Base-by-base conservation (phyloP, 805 yeast species). In the Pichia scutulata region DNA sequence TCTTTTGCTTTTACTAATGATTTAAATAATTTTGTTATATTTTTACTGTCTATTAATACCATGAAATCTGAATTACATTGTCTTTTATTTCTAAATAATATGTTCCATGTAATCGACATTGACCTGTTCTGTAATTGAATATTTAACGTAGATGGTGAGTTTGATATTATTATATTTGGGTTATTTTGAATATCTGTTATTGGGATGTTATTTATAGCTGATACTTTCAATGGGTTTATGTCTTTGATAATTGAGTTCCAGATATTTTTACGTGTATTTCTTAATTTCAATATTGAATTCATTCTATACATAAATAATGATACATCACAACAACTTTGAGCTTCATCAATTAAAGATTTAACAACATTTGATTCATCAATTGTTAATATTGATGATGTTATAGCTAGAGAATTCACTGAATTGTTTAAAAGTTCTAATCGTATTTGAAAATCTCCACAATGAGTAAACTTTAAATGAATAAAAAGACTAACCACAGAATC, bases 21-120 rank as follows among this genome's bases (percentile, higher is more conserved):
- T 9, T 39, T 49, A 19, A 42, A 47, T 14, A 54, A 39, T 23
- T 41, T 39, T 12, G 55, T 46, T 12, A 54, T 41, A 23, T 52
- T 49, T 19, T 47, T n/a, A 41, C 33, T 58, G 44, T 14, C 16
- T 7, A 30, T n/a, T 2, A 13, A 13, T 12, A 23, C 52, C 2
- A 37, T 33, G 19, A 50, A 46, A 30, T 50, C 47, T 8, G 51
- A 51, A 12, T 36, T 43, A 26, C 51, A 51, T 21, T 48, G 43
- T 16, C 39, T 26, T 14, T 28, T 21, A 9, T 40, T 25, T 7
- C 21, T 18, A 24, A 37, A 36, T 8, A 13, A 21, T 18, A 41
- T 12, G 12, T 18, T 12, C 53, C 51, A 50, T 21, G 23, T 13
- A 8, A 47, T n/a, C n/a, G 45, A 26, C 14, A 50, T 6, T 8